These are phyloP conservation scores for Lindgomyces ingoldianus DNA, from an alignment of 495 filamentous ascomycete species.

Conservation along the genomic window DNA sequence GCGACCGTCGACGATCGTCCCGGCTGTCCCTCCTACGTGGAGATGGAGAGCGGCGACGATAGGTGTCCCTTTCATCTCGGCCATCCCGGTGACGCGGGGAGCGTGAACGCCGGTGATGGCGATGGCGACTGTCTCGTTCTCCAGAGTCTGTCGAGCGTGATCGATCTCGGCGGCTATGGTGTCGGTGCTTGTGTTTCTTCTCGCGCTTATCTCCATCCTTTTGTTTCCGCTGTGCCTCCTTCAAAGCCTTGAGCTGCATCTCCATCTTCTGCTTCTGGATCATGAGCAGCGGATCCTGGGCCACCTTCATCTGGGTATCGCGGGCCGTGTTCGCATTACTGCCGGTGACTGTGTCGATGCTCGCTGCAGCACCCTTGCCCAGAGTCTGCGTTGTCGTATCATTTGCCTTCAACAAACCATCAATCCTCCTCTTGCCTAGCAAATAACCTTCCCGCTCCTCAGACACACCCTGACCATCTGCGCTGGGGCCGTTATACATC, in stretches of 20 bases:
- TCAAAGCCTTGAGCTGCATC: conserved; percentile 77
- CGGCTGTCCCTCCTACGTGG: conserved; percentile 27
- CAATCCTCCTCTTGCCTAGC: conserved; percentile 87
- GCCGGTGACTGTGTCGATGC: conserved; percentile 49
- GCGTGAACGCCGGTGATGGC: conserved; percentile 32
- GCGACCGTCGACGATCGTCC: conserved; percentile 19
- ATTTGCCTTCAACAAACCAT: conserved; percentile 73
- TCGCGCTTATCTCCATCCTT: conserved; percentile 45
- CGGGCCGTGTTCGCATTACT: conserved; percentile 64
- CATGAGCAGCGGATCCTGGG: conserved; percentile 84
- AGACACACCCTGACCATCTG: conserved; percentile 73
- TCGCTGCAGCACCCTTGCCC: conserved; percentile 73
- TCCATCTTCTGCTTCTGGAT: conserved; percentile 93
- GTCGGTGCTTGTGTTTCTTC: conserved; percentile 37
- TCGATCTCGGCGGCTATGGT: conserved; percentile 18
- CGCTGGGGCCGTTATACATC: conserved; percentile 91
- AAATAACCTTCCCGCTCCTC: conserved; percentile 95
- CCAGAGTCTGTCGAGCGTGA: not conserved
- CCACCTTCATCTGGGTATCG: conserved; percentile 80
- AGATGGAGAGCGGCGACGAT: conserved; percentile 41
- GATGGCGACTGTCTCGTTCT: not conserved
- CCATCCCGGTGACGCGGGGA: conserved; percentile 42
- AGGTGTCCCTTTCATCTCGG: conserved; percentile 31
- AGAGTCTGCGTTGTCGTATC: conserved; percentile 77
- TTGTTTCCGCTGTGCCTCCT: conserved; percentile 55